A percentile compares a stretch with the other conserved stretches of the same genome.
Conservation (phyloP, 192 early-diverging fungal species). For the Entomortierella parvispora region DNA sequence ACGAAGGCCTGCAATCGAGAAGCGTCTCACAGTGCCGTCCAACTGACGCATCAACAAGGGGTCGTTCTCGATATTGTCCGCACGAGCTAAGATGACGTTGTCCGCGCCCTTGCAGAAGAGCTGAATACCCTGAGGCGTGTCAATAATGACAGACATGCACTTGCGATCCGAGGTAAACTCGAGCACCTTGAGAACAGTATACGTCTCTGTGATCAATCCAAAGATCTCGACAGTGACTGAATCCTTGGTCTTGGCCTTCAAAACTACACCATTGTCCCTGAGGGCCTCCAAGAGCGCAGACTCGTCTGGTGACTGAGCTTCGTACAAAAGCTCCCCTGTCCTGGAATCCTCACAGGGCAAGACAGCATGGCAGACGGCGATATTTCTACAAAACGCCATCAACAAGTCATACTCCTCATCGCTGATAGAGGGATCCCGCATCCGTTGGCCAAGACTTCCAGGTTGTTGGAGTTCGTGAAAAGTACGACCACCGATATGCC, state of each 20-base stretch:
- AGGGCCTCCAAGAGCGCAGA: conserved; percentile 80
- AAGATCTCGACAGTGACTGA: conserved; percentile 66
- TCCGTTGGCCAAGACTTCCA: conserved; percentile 32
- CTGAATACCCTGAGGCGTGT: conserved; percentile 86
- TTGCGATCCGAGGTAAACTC: conserved; percentile 97
- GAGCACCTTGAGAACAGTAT: conserved; percentile 90
- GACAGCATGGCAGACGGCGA: conserved; percentile 94
- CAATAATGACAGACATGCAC: conserved; percentile 91
- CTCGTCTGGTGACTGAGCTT: conserved; percentile 97
- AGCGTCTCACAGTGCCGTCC: conserved; percentile 68
- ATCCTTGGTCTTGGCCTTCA: conserved; percentile 65
- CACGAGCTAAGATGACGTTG: conserved; percentile 88
- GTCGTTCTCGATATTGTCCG: conserved; percentile 63
- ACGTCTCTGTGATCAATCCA: conserved; percentile 66
- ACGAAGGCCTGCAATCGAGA: conserved; percentile 90
- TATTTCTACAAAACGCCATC: conserved; percentile 58
- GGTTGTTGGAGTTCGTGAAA: conserved; percentile 60
- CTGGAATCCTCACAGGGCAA: conserved; percentile 83
- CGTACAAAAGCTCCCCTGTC: conserved; percentile 79
- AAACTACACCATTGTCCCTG: conserved; percentile 50
- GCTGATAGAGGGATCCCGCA: conserved; percentile 51
- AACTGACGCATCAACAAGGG: conserved; percentile 71
- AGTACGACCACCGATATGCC: conserved; percentile 83
- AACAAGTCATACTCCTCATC: conserved; percentile 58
- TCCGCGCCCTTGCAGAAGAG: conserved; percentile 97